phyloP scores from a whole-genome alignment of 805 yeast species.

The Candida cerambycidarum region DNA sequence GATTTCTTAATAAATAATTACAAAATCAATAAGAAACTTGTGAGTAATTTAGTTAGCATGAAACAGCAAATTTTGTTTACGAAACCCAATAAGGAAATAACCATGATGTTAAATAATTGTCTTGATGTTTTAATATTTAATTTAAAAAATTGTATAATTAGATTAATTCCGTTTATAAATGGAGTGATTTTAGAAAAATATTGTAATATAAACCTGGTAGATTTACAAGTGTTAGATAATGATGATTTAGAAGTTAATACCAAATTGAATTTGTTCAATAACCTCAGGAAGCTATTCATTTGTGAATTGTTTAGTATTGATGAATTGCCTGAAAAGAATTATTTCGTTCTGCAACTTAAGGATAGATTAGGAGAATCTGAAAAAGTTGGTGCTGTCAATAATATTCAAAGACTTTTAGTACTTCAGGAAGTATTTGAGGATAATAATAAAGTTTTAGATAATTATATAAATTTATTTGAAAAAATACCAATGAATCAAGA shows the following conservation, averaged over 20 bases:
- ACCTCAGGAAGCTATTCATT: constrained; percentile 34
- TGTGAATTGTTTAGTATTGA: constrained; percentile 40
- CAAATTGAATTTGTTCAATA: constrained; percentile 30
- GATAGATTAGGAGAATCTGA: constrained; percentile 17
- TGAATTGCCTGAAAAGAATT: constrained; percentile 28
- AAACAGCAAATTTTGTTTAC: constrained; percentile 32
- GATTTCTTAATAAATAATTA: constrained; percentile 34
- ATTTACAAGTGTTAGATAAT: constrained; percentile 26
- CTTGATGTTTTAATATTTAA: constrained; percentile 30
- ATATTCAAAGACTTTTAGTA: constrained; percentile 18
- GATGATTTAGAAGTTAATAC: constrained; percentile 12
- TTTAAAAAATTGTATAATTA: constrained; percentile 26
- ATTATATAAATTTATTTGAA: constrained; percentile 25
- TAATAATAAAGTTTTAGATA: constrained; percentile 24
- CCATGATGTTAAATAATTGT: constrained; percentile 22
- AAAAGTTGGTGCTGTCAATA: constrained; percentile 10
- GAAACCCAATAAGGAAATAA: constrained; percentile 15
- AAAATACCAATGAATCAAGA: constrained; percentile 11
- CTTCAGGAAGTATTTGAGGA: constrained; percentile 22
- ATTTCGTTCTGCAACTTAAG: constrained; percentile 30
- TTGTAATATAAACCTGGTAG: constrained; percentile 37
- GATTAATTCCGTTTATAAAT: constrained; percentile 32
- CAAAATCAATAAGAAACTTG: constrained; percentile 35
- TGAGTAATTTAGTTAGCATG: constrained; percentile 28
- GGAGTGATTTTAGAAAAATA: constrained; percentile 41